Evolutionary conservation across 805 yeast species (phyloP).

Genomic region (Saccharomycopsis sp.): DNA sequence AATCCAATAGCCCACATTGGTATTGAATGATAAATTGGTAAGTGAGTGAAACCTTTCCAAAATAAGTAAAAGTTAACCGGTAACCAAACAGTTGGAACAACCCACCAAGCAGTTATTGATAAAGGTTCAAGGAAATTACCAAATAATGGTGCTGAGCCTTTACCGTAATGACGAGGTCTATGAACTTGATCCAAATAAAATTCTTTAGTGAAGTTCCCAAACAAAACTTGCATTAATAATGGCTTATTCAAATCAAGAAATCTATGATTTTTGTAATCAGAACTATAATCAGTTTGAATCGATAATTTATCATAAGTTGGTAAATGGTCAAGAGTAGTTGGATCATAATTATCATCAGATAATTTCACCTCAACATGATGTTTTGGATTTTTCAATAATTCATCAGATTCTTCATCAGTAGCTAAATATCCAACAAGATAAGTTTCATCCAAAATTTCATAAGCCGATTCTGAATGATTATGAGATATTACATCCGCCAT

Average conservation of each 20-base stretch:
- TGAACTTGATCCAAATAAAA: constrained; percentile 95
- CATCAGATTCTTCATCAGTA: constrained; percentile 67
- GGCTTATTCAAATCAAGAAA: constrained; percentile 85
- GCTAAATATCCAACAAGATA: constrained; percentile 81
- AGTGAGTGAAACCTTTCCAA: constrained; percentile 47
- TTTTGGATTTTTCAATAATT: constrained; percentile 54
- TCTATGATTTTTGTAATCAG: constrained; percentile 69
- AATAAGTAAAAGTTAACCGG: constrained; percentile 68
- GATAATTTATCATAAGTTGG: constrained; percentile 70
- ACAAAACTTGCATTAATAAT: constrained; percentile 69
- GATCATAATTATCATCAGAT: constrained; percentile 36
- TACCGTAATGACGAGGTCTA: constrained; percentile 96
- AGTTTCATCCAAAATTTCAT: constrained; percentile 71
- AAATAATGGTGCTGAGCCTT: constrained; percentile 92
- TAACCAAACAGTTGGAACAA: constrained; percentile 81
- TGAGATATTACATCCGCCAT: constrained; percentile 61
- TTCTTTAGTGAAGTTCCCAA: constrained; percentile 71
- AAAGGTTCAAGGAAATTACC: constrained; percentile 93
- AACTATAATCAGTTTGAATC: constrained; percentile 69
- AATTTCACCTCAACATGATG: constrained; percentile 53
- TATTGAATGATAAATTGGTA: constrained; percentile 38
- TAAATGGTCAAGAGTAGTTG: constrained; percentile 52
- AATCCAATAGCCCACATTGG: constrained; percentile 72
- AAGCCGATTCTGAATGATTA: constrained; percentile 77
- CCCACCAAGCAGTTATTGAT: constrained; percentile 90